Evolutionary conservation across 2,329 filamentous ascomycete genomes (phyloP).

Genomic region (Sordariomycetes sp.): DNA sequence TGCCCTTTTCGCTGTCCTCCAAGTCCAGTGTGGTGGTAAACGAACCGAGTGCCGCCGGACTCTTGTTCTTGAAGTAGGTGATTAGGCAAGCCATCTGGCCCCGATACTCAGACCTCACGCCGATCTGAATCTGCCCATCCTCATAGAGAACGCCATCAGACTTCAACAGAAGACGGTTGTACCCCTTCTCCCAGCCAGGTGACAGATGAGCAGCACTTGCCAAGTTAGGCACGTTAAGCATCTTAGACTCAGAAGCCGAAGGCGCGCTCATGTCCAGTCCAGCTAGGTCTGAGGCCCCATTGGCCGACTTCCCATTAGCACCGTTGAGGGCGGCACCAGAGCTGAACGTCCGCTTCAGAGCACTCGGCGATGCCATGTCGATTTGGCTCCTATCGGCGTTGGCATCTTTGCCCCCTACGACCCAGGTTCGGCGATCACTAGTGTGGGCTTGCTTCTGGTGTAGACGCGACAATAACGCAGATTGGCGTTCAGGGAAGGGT

Average conservation of each 20-base stretch:
- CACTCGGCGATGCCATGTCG: constrained; percentile 40
- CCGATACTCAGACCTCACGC: constrained; percentile 86
- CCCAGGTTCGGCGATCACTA: constrained; percentile 93
- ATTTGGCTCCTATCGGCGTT: constrained; percentile 76
- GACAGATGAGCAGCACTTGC: constrained; percentile 88
- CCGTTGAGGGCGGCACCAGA: constrained; percentile 41
- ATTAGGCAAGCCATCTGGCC: constrained; percentile 94
- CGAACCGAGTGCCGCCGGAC: constrained; percentile 71
- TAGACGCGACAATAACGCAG: constrained; percentile 79
- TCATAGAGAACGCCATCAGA: constrained; percentile 88
- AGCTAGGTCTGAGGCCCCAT: constrained; percentile 57
- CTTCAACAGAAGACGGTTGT: constrained; percentile 69
- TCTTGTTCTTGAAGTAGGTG: constrained; percentile 93
- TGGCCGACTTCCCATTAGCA: constrained; percentile 34
- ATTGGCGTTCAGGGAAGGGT: constrained; percentile 89
- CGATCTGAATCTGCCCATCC: constrained; percentile 88
- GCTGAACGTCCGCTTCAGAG: constrained; percentile 80
- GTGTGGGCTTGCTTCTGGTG: constrained; percentile 92
- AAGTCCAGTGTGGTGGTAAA: constrained; percentile 93
- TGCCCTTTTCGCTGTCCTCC: constrained; percentile 53
- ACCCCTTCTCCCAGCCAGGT: constrained; percentile 89
- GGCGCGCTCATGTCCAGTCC: constrained; percentile 71
- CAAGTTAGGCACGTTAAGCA: constrained; percentile 66
- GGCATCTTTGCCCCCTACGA: constrained; percentile 93
- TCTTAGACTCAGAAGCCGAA: constrained; percentile 45